Evolutionary conservation across 108 stramenopile genomes (phyloP), one percentile per base, ranked within the genome.

Genomic region (Poteriospumella lacustris): DNA sequence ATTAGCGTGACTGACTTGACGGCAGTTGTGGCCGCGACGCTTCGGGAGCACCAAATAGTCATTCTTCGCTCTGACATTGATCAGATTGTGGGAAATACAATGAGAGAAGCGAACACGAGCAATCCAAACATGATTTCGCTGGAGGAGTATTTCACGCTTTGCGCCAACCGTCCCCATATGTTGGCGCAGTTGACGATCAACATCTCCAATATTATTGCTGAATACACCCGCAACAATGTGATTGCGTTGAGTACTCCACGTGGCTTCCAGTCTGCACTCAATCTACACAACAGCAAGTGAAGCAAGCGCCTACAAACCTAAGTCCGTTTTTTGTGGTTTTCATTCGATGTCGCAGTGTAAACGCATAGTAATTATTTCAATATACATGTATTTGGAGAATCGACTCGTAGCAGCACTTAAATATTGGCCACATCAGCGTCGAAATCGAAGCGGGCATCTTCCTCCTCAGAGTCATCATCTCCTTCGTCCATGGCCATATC

Each of bases 401-500:
- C n/a, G n/a, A n/a, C n/a, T n/a, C n/a, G n/a, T n/a, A n/a, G n/a
- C n/a, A n/a, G n/a, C n/a, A n/a, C n/a, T n/a, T n/a, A n/a, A n/a
- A n/a, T n/a, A n/a, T n/a, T n/a, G n/a, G n/a, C n/a, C n/a, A n/a
- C n/a, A n/a, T n/a, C 70, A 15, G 26, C 70, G 41, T 73, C 70
- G 41, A 73, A 73, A 24, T 73, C 70, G 70, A 73, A 73, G 43
- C 70, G 31, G 31, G 36, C 36, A 73, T 73, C 70, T 64, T 64
- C 60, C 42, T 73, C 70, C 31, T 73, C 12, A n/a, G n/a, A n/a
- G n/a, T n/a, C n/a, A 38, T 33, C 64, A 33, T 73, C 70, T 28
- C 70, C 97, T 42, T 88, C 96, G 58, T 94, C 92, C 95, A 96
- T 96, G 44, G 96, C 96, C 85, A 96, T 89, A 84, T 99, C 96